Evolutionary conservation across 2,329 filamentous ascomycete genomes (phyloP).

Genomic region (Trichoderma semiorbis): DNA sequence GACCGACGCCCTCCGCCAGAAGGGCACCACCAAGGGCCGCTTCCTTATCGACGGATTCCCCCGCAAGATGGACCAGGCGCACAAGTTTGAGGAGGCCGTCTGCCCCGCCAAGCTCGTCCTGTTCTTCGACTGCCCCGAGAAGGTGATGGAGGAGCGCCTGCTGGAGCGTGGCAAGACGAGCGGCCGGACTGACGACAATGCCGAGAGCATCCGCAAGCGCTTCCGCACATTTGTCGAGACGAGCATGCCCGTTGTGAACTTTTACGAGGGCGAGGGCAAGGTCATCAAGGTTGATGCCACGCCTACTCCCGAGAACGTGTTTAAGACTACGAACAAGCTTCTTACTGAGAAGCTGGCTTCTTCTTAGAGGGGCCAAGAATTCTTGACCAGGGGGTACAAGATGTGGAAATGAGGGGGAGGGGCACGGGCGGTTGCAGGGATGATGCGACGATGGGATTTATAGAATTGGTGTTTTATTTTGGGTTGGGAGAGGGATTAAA

Average conservation of each 20-base stretch:
- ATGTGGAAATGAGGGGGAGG: neutral
- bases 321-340: slow-evolving; percentile 49
- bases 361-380: neutral
- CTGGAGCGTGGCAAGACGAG: slow-evolving; percentile 90
- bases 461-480: slow-evolving; percentile 8
- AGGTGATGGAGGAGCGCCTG: slow-evolving; percentile 78
- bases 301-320: slow-evolving; percentile 60
- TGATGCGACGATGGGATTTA: neutral
- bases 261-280: slow-evolving; percentile 71
- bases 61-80: slow-evolving; percentile 92
- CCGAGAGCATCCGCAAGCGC: slow-evolving; percentile 91
- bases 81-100: slow-evolving; percentile 88
- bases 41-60: slow-evolving; percentile 87
- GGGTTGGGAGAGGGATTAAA: neutral
- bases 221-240: slow-evolving; percentile 94
- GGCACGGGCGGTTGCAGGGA: neutral
- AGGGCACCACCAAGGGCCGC: slow-evolving; percentile 52
- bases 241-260: slow-evolving; percentile 93
- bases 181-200: slow-evolving; percentile 89
- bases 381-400: neutral
- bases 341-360: slow-evolving; percentile 46
- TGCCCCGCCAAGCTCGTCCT: slow-evolving; percentile 81
- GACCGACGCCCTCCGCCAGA: slow-evolving; percentile 60
- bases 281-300: slow-evolving; percentile 79
- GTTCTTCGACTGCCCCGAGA: slow-evolving; percentile 92